A percentile compares a stretch with the other conserved stretches of the same genome.
Conservation (phyloP, 371 early-diverging fungal genomes). For the Amoeboaphelidium occidentale region DNA sequence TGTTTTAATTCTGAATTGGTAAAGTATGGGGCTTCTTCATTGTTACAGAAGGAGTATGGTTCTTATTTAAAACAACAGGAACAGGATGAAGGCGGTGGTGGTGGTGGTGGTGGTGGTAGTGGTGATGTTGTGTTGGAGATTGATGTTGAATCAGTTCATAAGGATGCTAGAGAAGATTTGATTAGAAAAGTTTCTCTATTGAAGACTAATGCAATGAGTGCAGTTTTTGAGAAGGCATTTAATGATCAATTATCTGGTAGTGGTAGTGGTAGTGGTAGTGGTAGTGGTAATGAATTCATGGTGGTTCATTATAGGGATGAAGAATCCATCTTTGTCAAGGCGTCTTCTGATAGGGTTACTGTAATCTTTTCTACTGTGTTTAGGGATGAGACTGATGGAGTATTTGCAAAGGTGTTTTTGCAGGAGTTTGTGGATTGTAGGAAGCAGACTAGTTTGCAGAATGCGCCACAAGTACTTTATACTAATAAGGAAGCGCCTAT, state of each 20-base stretch:
- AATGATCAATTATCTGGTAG: background rate
- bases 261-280: background rate
- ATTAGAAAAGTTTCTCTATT: slow-evolving; percentile 38
- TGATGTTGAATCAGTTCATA: background rate
- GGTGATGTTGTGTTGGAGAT: background rate
- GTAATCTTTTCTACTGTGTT: slow-evolving; percentile 87
- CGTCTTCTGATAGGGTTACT: slow-evolving; percentile 74
- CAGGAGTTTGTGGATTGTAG: slow-evolving; percentile 97
- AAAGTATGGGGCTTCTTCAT: slow-evolving; percentile 45
- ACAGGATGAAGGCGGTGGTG: slow-evolving; percentile 1
- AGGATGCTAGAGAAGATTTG: background rate
- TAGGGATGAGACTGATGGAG: slow-evolving; percentile 83
- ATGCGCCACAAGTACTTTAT: slow-evolving; percentile 87
- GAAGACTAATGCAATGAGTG: slow-evolving; percentile 76
- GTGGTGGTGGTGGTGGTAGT: background rate
- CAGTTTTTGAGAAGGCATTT: slow-evolving; percentile 64
- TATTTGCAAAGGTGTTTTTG: slow-evolving; percentile 85
- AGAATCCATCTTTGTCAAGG: slow-evolving; percentile 75
- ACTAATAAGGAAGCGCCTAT: slow-evolving; percentile 73
- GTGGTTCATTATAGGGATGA: slow-evolving; percentile 70
- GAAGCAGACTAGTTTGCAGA: slow-evolving; percentile 59
- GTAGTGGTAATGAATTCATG: slow-evolving; percentile 19
- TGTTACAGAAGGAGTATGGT: slow-evolving; percentile 58
- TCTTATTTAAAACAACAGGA: slow-evolving; percentile 32
- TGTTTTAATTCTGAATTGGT: slow-evolving; percentile 46